A percentile compares a stretch with the other conserved stretches of the same genome.
phyloP scores from a whole-genome alignment of 2,329 filamentous ascomycete genomes.

The Botrytis fabae region DNA sequence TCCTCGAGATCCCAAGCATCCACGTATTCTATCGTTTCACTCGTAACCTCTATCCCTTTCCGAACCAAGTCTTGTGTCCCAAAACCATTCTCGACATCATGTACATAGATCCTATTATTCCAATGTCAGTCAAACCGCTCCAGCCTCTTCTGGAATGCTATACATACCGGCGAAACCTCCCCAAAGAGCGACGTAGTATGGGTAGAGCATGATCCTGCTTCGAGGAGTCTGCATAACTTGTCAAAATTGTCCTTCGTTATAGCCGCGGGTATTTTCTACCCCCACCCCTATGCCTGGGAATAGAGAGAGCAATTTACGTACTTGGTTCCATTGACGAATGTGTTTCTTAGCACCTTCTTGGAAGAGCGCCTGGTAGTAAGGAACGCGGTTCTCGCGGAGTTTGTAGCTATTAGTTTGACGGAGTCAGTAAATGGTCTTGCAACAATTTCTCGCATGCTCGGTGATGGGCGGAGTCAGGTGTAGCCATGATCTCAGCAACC shows the following conservation, averaged over 20 bases:
- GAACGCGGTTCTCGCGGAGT: slow-evolving; percentile 75
- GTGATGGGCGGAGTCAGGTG: neutral
- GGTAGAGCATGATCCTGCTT: slow-evolving; percentile 64
- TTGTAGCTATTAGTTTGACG: slow-evolving; percentile 47
- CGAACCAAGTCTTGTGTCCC: slow-evolving; percentile 79
- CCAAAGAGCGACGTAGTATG: slow-evolving; percentile 67
- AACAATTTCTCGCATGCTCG: neutral
- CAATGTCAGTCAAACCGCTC: neutral
- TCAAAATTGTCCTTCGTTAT: slow-evolving; percentile 11
- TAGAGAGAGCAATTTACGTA: slow-evolving; percentile 48
- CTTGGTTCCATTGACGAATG: slow-evolving; percentile 75
- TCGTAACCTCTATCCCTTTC: slow-evolving; percentile 50
- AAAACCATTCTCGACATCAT: slow-evolving; percentile 71
- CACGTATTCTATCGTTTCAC: neutral
- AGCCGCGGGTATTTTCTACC: neutral
- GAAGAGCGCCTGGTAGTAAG: slow-evolving; percentile 72
- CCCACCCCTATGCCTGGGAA: neutral
- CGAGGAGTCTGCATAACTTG: slow-evolving; percentile 55
- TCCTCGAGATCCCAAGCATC: slow-evolving; percentile 1
- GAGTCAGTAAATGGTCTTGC: slow-evolving; percentile 17
- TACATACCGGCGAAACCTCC: slow-evolving; percentile 62
- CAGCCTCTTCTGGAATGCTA: neutral
- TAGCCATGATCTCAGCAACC: neutral
- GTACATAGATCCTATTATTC: slow-evolving; percentile 55
- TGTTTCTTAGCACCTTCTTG: slow-evolving; percentile 70